phyloP scores from a whole-genome alignment of 495 filamentous ascomycete species.

The Immersiella caudata region DNA sequence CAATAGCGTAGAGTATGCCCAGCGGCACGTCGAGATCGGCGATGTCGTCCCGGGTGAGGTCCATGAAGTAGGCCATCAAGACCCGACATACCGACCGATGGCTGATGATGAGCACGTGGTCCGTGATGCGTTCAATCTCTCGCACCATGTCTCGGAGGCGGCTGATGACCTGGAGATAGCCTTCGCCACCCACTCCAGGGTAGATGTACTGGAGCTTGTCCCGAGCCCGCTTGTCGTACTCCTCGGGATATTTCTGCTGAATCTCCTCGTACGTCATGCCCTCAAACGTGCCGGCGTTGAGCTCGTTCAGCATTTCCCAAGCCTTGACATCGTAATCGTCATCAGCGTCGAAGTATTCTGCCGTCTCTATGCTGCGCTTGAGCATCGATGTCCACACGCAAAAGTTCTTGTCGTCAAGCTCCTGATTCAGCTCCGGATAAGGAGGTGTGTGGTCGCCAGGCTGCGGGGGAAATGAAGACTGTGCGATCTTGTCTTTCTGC shows the following conservation, averaged over 20 bases:
- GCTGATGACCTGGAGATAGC: constrained; percentile 96
- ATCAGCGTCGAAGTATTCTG: constrained; percentile 81
- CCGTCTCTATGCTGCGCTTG: constrained; percentile 79
- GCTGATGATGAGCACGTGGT: constrained; percentile 87
- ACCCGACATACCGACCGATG: constrained; percentile 91
- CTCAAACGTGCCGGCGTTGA: constrained; percentile 89
- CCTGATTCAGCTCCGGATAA: constrained; percentile 76
- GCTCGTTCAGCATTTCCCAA: constrained; percentile 97
- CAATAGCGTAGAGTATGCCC: constrained; percentile 88
- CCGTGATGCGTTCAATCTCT: constrained; percentile 94
- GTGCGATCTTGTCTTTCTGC: constrained; percentile 70
- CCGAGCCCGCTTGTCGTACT: constrained; percentile 70
- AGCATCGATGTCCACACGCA: constrained; percentile 99
- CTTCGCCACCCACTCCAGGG: constrained; percentile 91
- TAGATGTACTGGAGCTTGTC: constrained; percentile 95
- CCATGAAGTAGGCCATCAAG: constrained; percentile 93
- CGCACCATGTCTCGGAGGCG: constrained; percentile 93
- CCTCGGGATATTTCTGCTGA: constrained; percentile 67
- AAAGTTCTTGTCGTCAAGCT: constrained; percentile 78
- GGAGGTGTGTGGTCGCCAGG: constrained; percentile 91
- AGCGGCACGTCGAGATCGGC: constrained; percentile 90
- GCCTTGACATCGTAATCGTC: constrained; percentile 98
- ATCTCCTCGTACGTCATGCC: constrained; percentile 95
- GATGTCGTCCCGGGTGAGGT: constrained; percentile 84
- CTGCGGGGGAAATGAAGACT: constrained; percentile 76